Base-by-base conservation (phyloP, 257 asterid genomes). In the Penstemon barbatus region DNA sequence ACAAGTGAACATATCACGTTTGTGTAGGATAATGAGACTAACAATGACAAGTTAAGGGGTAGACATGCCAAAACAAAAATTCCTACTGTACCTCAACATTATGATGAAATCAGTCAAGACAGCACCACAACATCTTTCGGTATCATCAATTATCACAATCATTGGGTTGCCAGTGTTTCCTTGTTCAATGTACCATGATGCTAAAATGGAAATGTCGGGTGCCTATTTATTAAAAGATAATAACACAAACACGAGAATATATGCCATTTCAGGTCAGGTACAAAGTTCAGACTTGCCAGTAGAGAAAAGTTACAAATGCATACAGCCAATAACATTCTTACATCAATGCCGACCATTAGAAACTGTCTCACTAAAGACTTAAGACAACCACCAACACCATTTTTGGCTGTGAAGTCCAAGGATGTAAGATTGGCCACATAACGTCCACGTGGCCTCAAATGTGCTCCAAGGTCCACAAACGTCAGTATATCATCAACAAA, bases 351-450 rank as follows among this genome's bases (percentile, higher is more conserved):
- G 56, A 67, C 76, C 69, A 56, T 67, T 71, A 91, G 77, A 77
- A 94, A 86, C 73, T 86, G 97, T 50, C 82, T 85, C 74, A 91
- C 67, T 71, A 94, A 75, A 42, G 84, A 68, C 84, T 79, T 89
- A 59, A 94, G 89, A 79, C 97, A 86, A 42, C 95, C 96, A 59
- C 95, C 95, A 66, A 91, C 81, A 48, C 96, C 97, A 74, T 73
- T 87, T 72, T 89, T 91, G 42, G 86, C 65, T 45, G 90, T 80
- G 78, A 94, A 84, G 78, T 94, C 97, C 76, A 78, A 69, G 6
- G 97, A 91, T 66, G 96, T 77, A 55, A 94, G 91, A 55, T 74
- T 89, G 53, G 96, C 97, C 11, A 89, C 96, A 65, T 78, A 78
- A 79, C 89, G 83, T 74, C 95, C 95, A 68, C 57, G 62, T 41